A percentile compares a stretch with the other conserved stretches of the same genome.
These are phyloP conservation scores for Lepiota subincarnata DNA, from an alignment of 768 basidiomycete genomes.

Conservation along the genomic window DNA sequence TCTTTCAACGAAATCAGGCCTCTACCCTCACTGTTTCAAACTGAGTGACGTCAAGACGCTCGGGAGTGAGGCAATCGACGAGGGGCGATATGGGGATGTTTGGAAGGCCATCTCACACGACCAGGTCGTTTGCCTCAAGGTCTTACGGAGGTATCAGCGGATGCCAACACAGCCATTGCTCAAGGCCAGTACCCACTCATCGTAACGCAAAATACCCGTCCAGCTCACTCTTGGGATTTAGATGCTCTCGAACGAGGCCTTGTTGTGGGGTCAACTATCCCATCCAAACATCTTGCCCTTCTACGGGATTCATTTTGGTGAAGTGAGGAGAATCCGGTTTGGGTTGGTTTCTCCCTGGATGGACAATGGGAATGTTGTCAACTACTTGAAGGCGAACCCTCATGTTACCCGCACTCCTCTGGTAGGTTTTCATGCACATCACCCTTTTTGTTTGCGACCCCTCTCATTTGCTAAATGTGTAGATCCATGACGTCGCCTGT, in stretches of 20 bases:
- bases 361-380: conserved; percentile 15
- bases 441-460: background rate
- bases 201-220: background rate
- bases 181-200: conserved; percentile 17
- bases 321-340: conserved; percentile 6
- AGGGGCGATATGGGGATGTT: conserved; percentile 26
- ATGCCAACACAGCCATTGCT: conserved; percentile 18
- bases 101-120: conserved; percentile 22
- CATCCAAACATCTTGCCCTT: conserved; percentile 18
- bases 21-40: conserved; percentile 26
- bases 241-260: conserved; percentile 13
- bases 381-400: conserved; percentile 11
- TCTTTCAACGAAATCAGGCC: conserved; percentile 23
- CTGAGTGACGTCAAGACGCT: conserved; percentile 16
- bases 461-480: background rate
- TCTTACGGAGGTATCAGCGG: conserved; percentile 22
- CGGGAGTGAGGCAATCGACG: conserved; percentile 14
- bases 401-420: conserved; percentile 4
- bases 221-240: background rate
- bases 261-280: conserved; percentile 16
- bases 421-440: conserved; percentile 3
- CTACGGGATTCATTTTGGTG: conserved; percentile 15
- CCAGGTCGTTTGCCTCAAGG: conserved; percentile 23
- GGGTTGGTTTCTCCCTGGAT: conserved; percentile 18
- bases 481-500: conserved; percentile 14